Base-by-base conservation (phyloP, 805 yeast species). In the Suhomyces sp. region DNA sequence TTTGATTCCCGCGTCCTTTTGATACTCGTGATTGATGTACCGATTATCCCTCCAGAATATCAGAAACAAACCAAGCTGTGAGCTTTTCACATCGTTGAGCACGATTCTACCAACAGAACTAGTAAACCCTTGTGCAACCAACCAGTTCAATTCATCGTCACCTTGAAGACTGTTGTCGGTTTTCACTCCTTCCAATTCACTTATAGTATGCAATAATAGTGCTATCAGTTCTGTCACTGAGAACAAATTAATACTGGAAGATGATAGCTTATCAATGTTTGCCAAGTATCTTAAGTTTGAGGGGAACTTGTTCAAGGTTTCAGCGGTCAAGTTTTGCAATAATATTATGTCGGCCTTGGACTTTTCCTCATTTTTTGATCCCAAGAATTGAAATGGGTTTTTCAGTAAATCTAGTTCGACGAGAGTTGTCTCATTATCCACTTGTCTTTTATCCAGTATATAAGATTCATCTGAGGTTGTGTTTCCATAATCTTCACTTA, bases 11-110 rank as follows among this genome's bases (percentile, higher is more conserved):
- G 5, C n/a, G 6, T 17, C 41, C 19, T 15, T 4, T 44, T 47
- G 40, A 43, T 58, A 56, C 45, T 65, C 64, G 31, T 64, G 67
- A 52, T 67, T 63, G 13, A 70, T 54, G 45, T 46, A 60, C 27
- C 73, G 55, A 27, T 51, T 60, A 49, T 71, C 76, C 45, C 61
- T 58, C 78, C 78, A 75, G 49, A 59, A 74, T 7, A 62, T 61
- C n/a, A 71, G 53, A 44, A 67, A 68, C 12, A 73, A 50, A 0
- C 79, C 79, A 22, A 74, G 54, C 44, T 61, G 55, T 4, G 58
- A 57, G 6, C 40, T 37, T 1, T 44, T 47, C 4, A 53, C 46
- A 49, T 70, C 65, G 53, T 74, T 71, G 17, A 67, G 55, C 9
- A 48, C 43, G 4, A 69, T 57, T 41, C 60, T 60, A 1, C 78